These are phyloP conservation scores for Climacium dendroides DNA, from an alignment of 225 moss, liverwort and hornwort species.

Conservation along the genomic window DNA sequence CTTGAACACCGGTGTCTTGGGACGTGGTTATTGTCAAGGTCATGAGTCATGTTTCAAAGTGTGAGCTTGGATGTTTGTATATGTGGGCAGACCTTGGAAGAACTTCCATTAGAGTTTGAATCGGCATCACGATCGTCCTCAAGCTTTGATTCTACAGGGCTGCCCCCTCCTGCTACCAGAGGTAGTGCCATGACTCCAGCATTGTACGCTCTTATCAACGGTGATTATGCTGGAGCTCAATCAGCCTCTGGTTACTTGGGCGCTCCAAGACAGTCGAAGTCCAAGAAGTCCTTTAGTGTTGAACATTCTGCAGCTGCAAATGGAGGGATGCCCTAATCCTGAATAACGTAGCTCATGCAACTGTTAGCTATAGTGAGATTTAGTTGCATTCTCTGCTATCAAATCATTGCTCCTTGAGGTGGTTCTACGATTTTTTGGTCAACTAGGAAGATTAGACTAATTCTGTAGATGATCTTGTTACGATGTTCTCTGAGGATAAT, in stretches of 20 bases:
- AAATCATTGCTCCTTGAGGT: conserved; percentile 5
- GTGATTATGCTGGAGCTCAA: conserved; percentile 31
- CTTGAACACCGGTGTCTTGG: not conserved
- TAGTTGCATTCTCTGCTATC: not conserved
- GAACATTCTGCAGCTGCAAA: conserved; percentile 27
- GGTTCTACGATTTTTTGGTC: not conserved
- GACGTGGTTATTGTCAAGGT: not conserved
- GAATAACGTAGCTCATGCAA: not conserved
- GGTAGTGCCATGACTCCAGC: conserved; percentile 41
- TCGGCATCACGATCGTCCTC: conserved; percentile 52
- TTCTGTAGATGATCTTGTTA: not conserved
- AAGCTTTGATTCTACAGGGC: conserved; percentile 24
- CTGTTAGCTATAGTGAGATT: not conserved
- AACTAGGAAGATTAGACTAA: not conserved
- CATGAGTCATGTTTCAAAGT: conserved; percentile 4
- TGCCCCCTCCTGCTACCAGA: conserved; percentile 37
- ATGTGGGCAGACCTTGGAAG: conserved; percentile 97
- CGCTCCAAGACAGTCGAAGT: conserved; percentile 20
- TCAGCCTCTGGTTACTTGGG: conserved; percentile 25
- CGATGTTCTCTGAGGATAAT: not conserved
- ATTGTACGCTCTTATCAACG: conserved; percentile 30
- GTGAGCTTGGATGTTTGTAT: conserved; percentile 62
- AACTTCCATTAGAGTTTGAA: conserved; percentile 86
- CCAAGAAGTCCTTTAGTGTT: conserved; percentile 22
- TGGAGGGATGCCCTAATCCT: conserved; percentile 7